These are phyloP conservation scores for Cordyceps cicadae DNA, from an alignment of 2,329 filamentous ascomycete genomes.

Conservation along the genomic window DNA sequence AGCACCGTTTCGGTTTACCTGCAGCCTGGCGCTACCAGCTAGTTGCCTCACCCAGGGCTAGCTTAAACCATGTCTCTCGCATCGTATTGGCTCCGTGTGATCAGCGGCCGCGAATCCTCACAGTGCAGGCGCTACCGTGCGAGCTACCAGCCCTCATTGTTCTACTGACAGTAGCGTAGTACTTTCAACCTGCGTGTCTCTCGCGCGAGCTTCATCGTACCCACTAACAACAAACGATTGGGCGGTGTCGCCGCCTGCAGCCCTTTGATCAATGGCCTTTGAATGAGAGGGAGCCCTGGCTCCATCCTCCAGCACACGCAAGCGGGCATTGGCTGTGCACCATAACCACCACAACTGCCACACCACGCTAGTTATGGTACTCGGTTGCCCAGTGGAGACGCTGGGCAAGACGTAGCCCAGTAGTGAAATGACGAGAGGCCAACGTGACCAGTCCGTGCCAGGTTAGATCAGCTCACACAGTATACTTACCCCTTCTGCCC, in stretches of 20 bases:
- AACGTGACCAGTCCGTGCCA: constrained; percentile 12
- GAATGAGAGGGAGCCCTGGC: not conserved
- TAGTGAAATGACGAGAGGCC: constrained; percentile 13
- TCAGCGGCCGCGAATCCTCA: not conserved
- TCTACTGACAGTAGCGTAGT: not conserved
- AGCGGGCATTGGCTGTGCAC: not conserved
- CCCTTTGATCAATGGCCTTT: not conserved
- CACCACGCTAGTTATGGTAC: not conserved
- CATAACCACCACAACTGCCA: not conserved
- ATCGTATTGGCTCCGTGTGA: constrained; percentile 3
- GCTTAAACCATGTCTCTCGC: constrained; percentile 9
- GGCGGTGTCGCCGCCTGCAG: not conserved
- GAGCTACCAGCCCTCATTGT: not conserved
- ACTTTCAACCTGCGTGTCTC: not conserved
- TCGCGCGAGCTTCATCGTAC: constrained; percentile 1
- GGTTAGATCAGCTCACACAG: not conserved
- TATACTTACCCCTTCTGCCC: not conserved
- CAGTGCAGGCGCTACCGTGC: not conserved
- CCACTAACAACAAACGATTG: not conserved
- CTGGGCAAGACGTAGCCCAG: not conserved
- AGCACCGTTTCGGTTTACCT: not conserved
- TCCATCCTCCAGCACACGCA: not conserved
- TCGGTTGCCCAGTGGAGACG: not conserved
- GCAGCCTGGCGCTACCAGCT: constrained; percentile 7
- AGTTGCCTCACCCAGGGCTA: constrained; percentile 3